A percentile compares a stretch with the other conserved stretches of the same genome.
phyloP scores from a whole-genome alignment of 768 basidiomycete genomes.

The Phallus indusiatus region DNA sequence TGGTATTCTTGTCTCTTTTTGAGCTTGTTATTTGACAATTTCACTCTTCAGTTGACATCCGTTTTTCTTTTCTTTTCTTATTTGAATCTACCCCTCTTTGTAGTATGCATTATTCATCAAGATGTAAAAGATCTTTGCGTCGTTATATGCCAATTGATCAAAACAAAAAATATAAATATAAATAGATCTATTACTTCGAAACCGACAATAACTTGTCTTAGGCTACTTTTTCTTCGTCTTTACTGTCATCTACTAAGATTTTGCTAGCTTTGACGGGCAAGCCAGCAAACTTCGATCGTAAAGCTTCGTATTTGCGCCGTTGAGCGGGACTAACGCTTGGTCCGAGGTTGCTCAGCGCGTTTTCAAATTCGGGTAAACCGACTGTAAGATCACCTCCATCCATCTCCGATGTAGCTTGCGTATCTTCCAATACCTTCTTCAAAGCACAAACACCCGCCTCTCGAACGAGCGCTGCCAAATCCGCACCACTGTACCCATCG shows the following conservation, averaged over 20 bases:
- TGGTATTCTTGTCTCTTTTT: neutral
- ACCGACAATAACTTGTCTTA: neutral
- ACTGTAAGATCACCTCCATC: slow-evolving; percentile 30
- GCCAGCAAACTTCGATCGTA: slow-evolving; percentile 79
- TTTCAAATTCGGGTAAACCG: slow-evolving; percentile 54
- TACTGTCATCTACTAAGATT: slow-evolving; percentile 28
- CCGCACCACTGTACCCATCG: slow-evolving; percentile 89
- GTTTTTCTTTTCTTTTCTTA: neutral
- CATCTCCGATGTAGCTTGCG: slow-evolving; percentile 23
- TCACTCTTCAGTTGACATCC: neutral
- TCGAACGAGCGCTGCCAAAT: slow-evolving; percentile 77
- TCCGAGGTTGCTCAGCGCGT: slow-evolving; percentile 68
- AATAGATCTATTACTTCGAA: slow-evolving; percentile 19
- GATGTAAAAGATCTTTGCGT: neutral
- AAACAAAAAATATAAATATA: slow-evolving; percentile 15
- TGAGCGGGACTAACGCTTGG: slow-evolving; percentile 82
- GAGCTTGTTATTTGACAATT: neutral
- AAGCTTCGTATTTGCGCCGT: slow-evolving; percentile 69
- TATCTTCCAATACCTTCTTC: slow-evolving; percentile 30
- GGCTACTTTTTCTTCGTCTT: slow-evolving; percentile 12
- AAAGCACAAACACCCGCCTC: slow-evolving; percentile 88
- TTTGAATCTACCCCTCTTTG: neutral
- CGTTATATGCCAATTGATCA: neutral
- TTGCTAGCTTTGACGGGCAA: slow-evolving; percentile 45
- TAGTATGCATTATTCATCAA: neutral